Base-by-base conservation (phyloP, 2,329 filamentous ascomycete genomes). In the Nannizzia gypsea region DNA sequence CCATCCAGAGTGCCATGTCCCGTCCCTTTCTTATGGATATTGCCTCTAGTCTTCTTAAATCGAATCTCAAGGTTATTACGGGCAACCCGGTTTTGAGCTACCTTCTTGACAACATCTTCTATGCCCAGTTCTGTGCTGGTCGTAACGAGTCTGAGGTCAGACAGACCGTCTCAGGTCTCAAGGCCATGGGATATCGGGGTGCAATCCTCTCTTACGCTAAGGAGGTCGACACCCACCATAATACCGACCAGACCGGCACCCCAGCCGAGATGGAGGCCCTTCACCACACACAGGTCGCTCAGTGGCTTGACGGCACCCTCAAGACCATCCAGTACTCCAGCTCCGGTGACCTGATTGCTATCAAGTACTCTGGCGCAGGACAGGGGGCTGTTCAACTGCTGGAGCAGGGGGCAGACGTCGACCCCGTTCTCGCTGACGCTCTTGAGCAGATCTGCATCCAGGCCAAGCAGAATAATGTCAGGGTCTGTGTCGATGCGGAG, bases 291-390 rank as follows among this genome's bases (percentile, higher is more conserved):
- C 63, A 68, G 61, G 69, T 77, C 2, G 68, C 74, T 9, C 66
- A 72, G 48, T 83, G 81, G 81, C 71, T 77, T 46, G 72, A 79
- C 26, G 80, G 79, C 2, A 81, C 80, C 4, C 65, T 83, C 54
- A 72, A 77, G 60, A 82, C 80, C 0, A 71, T 83, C 1, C 72
- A 77, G 11, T 80, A 82, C 75, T 72, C 80, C 2, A 74, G 74
- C 34, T 67, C 73, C n/a, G 78, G 77, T 3, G 79, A 81, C 62
- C 80, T 77, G 63, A 69, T 81, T 40, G 78, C 77, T 20, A 68
- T 82, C 59, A 81, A 81, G 75, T 79, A 93, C 78, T 90, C 87
- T 1, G 90, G 90, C 6, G 88, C 91, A 8, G 90, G 64, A n/a
- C 48, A 60, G 28, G 61, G 61, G 48, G 60, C 60, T 56, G 64